Evolutionary conservation across 495 filamentous ascomycete species (phyloP).

Genomic region (Aspergillus funiculosus): DNA sequence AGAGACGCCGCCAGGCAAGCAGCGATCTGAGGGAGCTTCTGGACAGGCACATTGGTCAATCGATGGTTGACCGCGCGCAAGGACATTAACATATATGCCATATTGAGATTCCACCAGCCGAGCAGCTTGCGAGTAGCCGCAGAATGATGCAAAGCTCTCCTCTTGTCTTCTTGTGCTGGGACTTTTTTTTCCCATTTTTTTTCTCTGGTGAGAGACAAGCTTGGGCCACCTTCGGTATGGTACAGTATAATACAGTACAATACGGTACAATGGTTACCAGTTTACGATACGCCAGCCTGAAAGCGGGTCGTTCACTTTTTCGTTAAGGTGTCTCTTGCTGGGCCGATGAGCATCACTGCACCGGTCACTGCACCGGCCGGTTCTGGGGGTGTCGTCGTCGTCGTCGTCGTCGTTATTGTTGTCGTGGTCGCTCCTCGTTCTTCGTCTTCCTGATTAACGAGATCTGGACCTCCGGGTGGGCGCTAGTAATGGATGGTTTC

Average conservation of each 20-base stretch:
- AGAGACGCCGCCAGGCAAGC: constrained; percentile 57
- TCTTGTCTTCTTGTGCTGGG: too few species aligned
- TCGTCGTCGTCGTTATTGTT: constrained; percentile 1
- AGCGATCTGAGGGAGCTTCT: constrained; percentile 58
- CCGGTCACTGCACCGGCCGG: constrained; percentile 2
- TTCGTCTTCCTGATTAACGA: neutral
- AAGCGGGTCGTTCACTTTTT: constrained; percentile 5
- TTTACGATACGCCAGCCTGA: neutral
- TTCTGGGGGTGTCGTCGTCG: constrained; percentile 6
- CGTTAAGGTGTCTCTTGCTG: constrained; percentile 9
- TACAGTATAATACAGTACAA: too few species aligned
- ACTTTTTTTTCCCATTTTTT: constrained; percentile 7
- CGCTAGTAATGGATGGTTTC: constrained; percentile 17
- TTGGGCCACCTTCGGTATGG: constrained; percentile 27
- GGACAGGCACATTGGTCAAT: constrained; percentile 55
- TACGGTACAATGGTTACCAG: too few species aligned
- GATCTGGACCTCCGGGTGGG: constrained; percentile 17
- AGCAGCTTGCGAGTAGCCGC: neutral
- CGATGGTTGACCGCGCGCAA: constrained; percentile 62
- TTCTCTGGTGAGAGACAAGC: constrained; percentile 12
- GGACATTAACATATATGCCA: constrained; percentile 24
- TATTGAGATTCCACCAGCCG: neutral
- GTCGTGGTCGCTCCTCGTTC: neutral
- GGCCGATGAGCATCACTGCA: constrained; percentile 12
- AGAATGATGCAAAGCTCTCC: too few species aligned